A percentile compares a stretch with the other conserved stretches of the same genome.
Evolutionary conservation across 495 filamentous ascomycete genomes (phyloP).

Genomic region (Aspergillus cavernicola): DNA sequence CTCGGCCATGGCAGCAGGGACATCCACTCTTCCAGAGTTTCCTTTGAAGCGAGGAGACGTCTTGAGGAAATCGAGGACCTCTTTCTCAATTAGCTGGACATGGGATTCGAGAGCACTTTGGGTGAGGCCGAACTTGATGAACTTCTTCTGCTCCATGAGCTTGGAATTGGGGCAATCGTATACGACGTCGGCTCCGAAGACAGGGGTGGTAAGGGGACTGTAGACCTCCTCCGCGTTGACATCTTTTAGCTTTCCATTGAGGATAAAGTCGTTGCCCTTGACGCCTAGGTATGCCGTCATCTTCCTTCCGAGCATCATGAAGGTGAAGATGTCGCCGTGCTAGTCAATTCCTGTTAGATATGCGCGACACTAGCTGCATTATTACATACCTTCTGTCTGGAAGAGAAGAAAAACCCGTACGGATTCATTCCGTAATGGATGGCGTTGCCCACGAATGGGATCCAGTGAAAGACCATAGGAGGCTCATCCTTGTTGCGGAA

Average conservation of each 20-base stretch:
- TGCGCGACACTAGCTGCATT: neutral
- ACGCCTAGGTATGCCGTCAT: slow-evolving; percentile 73
- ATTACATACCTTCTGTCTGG: slow-evolving; percentile 60
- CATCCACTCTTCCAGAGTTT: slow-evolving; percentile 58
- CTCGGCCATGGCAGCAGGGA: slow-evolving; percentile 70
- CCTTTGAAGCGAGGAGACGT: slow-evolving; percentile 63
- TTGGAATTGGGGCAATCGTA: slow-evolving; percentile 87
- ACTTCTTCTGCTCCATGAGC: slow-evolving; percentile 84
- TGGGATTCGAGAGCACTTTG: slow-evolving; percentile 71
- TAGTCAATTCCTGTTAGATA: slow-evolving; percentile 23
- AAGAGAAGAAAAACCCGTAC: slow-evolving; percentile 69
- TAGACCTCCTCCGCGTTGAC: slow-evolving; percentile 82
- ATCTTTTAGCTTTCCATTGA: slow-evolving; percentile 80
- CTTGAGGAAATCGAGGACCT: slow-evolving; percentile 68
- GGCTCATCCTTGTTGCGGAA: slow-evolving; percentile 71
- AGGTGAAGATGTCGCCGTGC: slow-evolving; percentile 81
- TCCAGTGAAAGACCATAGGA: slow-evolving; percentile 79
- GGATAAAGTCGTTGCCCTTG: slow-evolving; percentile 82
- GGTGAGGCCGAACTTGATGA: slow-evolving; percentile 83
- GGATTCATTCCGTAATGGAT: slow-evolving; percentile 81
- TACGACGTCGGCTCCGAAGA: slow-evolving; percentile 82
- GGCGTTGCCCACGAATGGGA: slow-evolving; percentile 76
- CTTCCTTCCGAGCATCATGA: slow-evolving; percentile 70
- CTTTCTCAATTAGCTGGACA: slow-evolving; percentile 72
- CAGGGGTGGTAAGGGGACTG: slow-evolving; percentile 74